Evolutionary conservation across 2,329 filamentous ascomycete genomes (phyloP).

Genomic region (Diplodia mutila): DNA sequence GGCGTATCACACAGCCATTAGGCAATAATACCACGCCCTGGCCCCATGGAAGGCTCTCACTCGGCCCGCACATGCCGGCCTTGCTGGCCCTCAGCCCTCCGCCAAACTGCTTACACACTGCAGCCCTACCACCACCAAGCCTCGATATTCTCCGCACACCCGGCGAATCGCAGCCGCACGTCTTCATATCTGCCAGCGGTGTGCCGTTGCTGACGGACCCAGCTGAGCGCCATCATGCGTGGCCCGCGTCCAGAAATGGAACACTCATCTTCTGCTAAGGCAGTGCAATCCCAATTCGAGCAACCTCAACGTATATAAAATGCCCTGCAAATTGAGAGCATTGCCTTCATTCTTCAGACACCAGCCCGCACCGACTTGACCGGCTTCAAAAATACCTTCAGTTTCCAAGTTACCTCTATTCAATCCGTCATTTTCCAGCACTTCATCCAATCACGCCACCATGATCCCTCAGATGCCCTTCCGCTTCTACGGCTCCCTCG

Average conservation of each 20-base stretch:
- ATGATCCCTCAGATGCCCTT: constrained; percentile 18
- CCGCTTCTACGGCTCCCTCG: constrained; percentile 13
- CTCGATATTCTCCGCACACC: not conserved
- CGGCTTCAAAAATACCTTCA: too few species aligned
- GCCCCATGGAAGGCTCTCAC: not conserved
- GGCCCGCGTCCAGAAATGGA: not conserved
- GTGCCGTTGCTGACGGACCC: constrained; percentile 21
- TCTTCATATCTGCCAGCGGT: not conserved
- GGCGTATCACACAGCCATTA: not conserved
- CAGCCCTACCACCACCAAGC: constrained; percentile 1
- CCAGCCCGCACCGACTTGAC: not conserved
- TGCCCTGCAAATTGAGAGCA: not conserved
- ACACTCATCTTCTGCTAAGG: not conserved
- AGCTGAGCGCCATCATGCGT: constrained; percentile 11
- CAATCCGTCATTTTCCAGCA: not conserved
- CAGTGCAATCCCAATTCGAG: not conserved
- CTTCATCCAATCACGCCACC: not conserved
- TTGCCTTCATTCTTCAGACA: not conserved
- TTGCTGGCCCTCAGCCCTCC: not conserved
- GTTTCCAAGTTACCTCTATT: not conserved
- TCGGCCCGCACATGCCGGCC: not conserved
- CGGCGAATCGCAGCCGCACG: not conserved
- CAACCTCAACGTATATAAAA: not conserved
- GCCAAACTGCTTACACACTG: not conserved
- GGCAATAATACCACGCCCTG: too few species aligned